Evolutionary conservation across 805 yeast species (phyloP), one percentile per base, ranked within the genome.

Genomic region (Maudiozyma barnettii): DNA sequence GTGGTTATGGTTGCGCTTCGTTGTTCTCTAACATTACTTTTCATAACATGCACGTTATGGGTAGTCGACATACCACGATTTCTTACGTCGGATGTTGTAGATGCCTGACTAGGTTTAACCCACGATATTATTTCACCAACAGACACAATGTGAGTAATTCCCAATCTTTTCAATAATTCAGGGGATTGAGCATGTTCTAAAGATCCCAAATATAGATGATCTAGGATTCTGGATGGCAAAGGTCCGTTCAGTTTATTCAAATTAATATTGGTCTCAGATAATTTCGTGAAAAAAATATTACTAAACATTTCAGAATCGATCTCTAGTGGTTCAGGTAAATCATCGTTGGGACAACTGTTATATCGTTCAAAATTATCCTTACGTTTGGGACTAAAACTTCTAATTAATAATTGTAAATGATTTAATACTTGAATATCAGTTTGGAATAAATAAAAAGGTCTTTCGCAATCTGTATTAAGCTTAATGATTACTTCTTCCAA

Each of bases 191-290:
- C 97, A 67, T 91, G 96, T 42, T 67, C 76, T 46, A 89, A 68
- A 3, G 93, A 82, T 0, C 98, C 98, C 45, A 91, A 69, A 58
- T 89, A 91, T 51, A 91, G 64, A 63, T 90, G 90, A 1, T 91
- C 85, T 45, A 90, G 65, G 4, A 91, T 82, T 45, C 85, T 69
- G 0, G 96, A 88, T 1, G 98, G 98, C 21, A 91, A 60, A 1
- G 69, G 95, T 73, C 21, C 97, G 89, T 60, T 73, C 40, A 64
- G 45, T 49, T 60, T 59, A 16, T 65, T 44, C 44, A 58, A 58
- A 21, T 63, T 57, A 41, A 60, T 56, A 36, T 59, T 59, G 5
- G 37, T 39, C 1, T 58, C 47, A 5, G 60, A 58, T 12, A 57
- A 45, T 29, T 58, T 58, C 8, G 51, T 47, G 44, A 67, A 65